Evolutionary conservation across 2,329 filamentous ascomycete genomes (phyloP).

Genomic region (Calonectria crousiana): DNA sequence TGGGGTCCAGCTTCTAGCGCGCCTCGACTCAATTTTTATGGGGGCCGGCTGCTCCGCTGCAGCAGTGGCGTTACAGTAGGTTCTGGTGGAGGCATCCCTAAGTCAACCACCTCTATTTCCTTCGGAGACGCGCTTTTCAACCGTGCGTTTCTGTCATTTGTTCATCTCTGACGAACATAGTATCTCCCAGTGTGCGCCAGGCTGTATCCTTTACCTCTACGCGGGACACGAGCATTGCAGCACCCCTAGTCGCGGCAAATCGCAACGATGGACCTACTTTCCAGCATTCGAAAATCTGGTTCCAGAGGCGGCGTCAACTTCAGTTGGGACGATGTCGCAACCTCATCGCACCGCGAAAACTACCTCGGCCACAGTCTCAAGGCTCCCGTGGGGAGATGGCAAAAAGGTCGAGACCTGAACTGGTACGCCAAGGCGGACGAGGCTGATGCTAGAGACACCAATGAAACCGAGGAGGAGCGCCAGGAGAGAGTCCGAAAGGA

Average conservation of each 20-base stretch:
- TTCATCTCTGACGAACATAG: neutral
- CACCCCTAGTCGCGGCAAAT: neutral
- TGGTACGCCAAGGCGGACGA: conserved; percentile 73
- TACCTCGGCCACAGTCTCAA: conserved; percentile 91
- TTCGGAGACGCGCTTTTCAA: neutral
- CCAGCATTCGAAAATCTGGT: conserved; percentile 89
- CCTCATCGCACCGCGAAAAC: conserved; percentile 88
- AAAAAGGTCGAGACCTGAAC: conserved; percentile 76
- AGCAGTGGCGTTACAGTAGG: conserved; percentile 24
- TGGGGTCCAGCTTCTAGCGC: conserved; percentile 36
- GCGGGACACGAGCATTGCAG: conserved; percentile 5
- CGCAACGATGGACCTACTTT: conserved; percentile 86
- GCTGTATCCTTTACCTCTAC: neutral
- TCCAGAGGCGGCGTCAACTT: conserved; percentile 96
- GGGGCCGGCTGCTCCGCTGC: conserved; percentile 7
- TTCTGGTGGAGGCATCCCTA: neutral
- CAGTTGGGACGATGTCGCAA: conserved; percentile 94
- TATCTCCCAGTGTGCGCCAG: neutral
- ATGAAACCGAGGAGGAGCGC: conserved; percentile 70
- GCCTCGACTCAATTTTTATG: neutral
- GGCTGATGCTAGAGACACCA: conserved; percentile 60
- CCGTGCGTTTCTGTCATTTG: neutral
- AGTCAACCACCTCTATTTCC: neutral
- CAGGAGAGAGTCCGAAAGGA: conserved; percentile 74
- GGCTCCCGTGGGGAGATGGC: conserved; percentile 93